Evolutionary conservation across 305 asterid species (phyloP).

Genomic region (Fraxinus ornus): DNA sequence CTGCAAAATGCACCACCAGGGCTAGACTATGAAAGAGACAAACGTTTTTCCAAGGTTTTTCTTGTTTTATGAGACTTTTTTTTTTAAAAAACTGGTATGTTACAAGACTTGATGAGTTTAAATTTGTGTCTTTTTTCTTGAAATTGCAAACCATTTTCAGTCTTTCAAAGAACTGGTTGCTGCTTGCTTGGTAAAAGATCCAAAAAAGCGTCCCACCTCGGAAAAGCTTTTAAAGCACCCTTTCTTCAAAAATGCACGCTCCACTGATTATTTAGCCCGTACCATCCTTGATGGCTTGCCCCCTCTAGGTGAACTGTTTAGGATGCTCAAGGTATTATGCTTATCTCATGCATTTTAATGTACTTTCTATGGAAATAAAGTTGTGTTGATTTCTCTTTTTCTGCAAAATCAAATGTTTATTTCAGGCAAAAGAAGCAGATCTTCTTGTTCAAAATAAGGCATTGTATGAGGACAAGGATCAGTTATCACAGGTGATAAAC

Average conservation of each 20-base stretch:
- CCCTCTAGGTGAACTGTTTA: conserved; percentile 93
- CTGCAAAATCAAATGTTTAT: conserved; percentile 21
- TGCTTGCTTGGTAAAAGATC: conserved; percentile 97
- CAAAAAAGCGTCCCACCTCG: conserved; percentile 88
- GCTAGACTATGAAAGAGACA: conserved; percentile 95
- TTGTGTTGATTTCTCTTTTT: conserved; percentile 9
- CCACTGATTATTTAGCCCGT: conserved; percentile 64
- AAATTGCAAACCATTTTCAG: conserved; percentile 42
- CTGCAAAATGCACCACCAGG: conserved; percentile 99
- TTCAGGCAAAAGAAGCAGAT: conserved; percentile 94
- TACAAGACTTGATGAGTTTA: conserved; percentile 19
- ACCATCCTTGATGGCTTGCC: conserved; percentile 69
- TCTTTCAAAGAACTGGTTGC: conserved; percentile 90
- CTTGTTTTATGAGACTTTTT: conserved; percentile 20
- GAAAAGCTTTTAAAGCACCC: conserved; percentile 93
- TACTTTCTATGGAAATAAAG: conserved; percentile 17
- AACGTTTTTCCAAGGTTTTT: conserved; percentile 83
- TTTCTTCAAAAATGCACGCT: conserved; percentile 79
- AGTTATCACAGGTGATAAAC: conserved; percentile 82
- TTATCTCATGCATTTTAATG: conserved; percentile 35
- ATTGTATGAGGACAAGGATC: conserved; percentile 85
- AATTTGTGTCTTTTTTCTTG: conserved; percentile 31
- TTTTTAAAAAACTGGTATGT: neutral
- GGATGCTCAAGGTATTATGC: conserved; percentile 83
- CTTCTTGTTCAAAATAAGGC: conserved; percentile 72